These are phyloP conservation scores for Crithidia acanthocephali DNA, from an alignment of 208 protist genomes.

Conservation along the genomic window DNA sequence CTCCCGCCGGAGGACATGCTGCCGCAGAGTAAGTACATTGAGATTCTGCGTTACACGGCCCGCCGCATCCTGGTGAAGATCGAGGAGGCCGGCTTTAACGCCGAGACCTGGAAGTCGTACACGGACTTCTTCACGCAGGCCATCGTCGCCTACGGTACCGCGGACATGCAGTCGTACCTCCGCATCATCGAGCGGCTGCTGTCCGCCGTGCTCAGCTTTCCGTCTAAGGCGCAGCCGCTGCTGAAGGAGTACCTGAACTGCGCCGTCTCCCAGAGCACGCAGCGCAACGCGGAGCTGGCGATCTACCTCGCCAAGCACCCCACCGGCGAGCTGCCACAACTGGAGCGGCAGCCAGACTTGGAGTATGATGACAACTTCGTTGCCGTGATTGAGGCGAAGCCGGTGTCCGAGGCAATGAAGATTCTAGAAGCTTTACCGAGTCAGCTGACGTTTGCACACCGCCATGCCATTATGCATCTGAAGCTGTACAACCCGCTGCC, in stretches of 20 bases:
- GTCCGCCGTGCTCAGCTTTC: conserved; percentile 40
- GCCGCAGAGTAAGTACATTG: conserved; percentile 36
- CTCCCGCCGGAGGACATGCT: conserved; percentile 22
- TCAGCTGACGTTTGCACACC: conserved; percentile 52
- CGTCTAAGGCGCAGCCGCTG: conserved; percentile 34
- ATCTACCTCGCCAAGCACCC: conserved; percentile 16
- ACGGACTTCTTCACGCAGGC: conserved; percentile 48
- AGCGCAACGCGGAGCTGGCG: conserved; percentile 25
- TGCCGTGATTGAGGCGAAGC: conserved; percentile 30
- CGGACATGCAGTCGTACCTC: conserved; percentile 33
- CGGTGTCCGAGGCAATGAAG: conserved; percentile 29
- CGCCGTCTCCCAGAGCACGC: conserved; percentile 40
- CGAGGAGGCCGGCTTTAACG: conserved; percentile 37
- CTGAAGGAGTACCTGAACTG: conserved; percentile 52
- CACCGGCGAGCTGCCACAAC: conserved; percentile 7
- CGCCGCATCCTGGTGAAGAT: conserved; percentile 47
- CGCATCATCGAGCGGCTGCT: conserved; percentile 38
- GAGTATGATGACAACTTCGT: conserved; percentile 44
- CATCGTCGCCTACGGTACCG: conserved; percentile 54
- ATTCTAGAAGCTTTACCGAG: conserved; percentile 36
- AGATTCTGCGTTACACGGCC: conserved; percentile 44
- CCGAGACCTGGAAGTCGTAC: conserved; percentile 57
- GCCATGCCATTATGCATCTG: conserved; percentile 49
- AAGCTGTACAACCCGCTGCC: conserved; percentile 56
- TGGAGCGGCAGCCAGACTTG: conserved; percentile 32